Conservation (phyloP, 208 protist genomes). For the Leishmania major region DNA sequence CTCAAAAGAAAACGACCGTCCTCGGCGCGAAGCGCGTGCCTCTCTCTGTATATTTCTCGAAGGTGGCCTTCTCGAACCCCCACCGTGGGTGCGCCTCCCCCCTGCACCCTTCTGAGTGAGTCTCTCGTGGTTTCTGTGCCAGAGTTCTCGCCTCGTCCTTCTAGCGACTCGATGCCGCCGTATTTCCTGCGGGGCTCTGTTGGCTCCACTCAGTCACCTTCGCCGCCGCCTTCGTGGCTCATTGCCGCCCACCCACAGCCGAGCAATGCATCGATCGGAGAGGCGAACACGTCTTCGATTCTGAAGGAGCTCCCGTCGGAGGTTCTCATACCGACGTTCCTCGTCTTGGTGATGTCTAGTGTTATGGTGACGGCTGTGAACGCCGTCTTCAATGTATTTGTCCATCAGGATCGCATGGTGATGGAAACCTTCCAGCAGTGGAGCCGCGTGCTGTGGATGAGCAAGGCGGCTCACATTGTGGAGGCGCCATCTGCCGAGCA, state of each 20-base stretch:
- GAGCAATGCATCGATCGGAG: background rate
- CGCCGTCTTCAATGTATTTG: constrained; percentile 41
- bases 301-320: constrained; percentile 21
- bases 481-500: constrained; percentile 22
- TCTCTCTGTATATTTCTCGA: background rate
- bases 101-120: background rate
- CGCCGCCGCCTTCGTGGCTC: background rate
- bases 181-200: background rate
- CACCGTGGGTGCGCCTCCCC: background rate
- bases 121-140: background rate
- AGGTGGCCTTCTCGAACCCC: background rate
- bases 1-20: background rate
- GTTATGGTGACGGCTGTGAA: constrained; percentile 36
- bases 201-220: too few relatives aligned
- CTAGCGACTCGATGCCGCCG: background rate
- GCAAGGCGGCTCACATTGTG: constrained; percentile 36
- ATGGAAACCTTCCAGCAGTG: constrained; percentile 33
- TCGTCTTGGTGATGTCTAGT: constrained; percentile 40
- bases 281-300: background rate
- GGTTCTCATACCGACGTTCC: constrained; percentile 47
- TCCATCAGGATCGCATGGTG: constrained; percentile 17
- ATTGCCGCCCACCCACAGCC: background rate
- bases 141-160: background rate
- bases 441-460: constrained; percentile 41
- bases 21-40: background rate